Base-by-base conservation (phyloP, 2,329 filamentous ascomycete genomes). In the Claviceps maximensis region DNA sequence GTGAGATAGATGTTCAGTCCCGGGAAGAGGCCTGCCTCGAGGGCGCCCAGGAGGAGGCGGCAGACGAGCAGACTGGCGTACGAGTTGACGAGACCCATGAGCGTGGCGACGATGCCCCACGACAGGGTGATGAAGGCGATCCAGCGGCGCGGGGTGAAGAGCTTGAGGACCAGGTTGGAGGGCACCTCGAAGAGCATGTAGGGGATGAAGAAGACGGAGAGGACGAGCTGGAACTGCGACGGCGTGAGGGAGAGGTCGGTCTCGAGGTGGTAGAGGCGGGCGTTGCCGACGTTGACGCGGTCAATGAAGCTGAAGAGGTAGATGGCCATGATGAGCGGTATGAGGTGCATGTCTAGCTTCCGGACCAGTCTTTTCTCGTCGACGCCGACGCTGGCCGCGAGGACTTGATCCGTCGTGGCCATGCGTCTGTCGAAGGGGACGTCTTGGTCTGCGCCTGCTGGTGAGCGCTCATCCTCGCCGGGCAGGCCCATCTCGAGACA, bases 271-370 rank as follows among this genome's bases (percentile, higher is more conserved):
- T 86, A 86, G 2, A 87, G 71, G 3, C 79, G 74, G 15, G 83
- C 84, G 67, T 87, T 87, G 51, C 83, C 82, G 53, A 89, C 88
- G 62, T 88, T 88, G 51, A 86, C 82, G 66, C 75, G 74, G 63
- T 89, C 86, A 9, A 90, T 69, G 63, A 89, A 90, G 58, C 82
- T 85, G 58, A 89, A 81, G 15, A 89, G 73, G 63, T 91, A 91
- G 17, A 86, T 67, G 7, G 78, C 65, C 78, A 86, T 85, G 8
- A 86, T 72, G 21, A 86, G 70, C 2, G 84, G 84, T 15, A 87
- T 74, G 27, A 87, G 73, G 61, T 77, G 73, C 15, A 73, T 55
- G 63, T 87, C 84, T 33, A 87, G 67, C 65, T 85, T 87, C 53
- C 79, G 72, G 45, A 86, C 71, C 23, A 87, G 70, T 13, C 33